phyloP scores from a whole-genome alignment of 1,284 basidiomycete genomes.

The Omphalotus olearius region DNA sequence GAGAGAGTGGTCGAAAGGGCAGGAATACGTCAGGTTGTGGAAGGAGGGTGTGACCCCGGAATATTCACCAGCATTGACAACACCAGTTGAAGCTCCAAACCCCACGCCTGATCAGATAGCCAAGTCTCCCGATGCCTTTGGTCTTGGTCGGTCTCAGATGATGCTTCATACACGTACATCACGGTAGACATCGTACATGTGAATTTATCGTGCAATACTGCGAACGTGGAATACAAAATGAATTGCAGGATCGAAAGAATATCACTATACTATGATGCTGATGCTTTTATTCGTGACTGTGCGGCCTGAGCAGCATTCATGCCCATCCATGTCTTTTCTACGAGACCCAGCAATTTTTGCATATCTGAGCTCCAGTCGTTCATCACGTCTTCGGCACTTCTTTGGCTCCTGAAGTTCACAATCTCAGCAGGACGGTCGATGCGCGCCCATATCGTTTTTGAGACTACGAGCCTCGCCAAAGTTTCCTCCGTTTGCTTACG shows the following conservation, averaged over 20 bases:
- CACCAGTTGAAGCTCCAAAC: slow-evolving; percentile 23
- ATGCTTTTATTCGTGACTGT: slow-evolving; percentile 46
- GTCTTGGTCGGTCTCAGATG: not conserved
- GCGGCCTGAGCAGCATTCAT: slow-evolving; percentile 84
- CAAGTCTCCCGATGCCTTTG: not conserved
- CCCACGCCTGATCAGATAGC: not conserved
- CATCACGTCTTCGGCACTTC: slow-evolving; percentile 84
- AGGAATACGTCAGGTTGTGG: slow-evolving; percentile 68
- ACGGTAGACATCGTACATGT: not conserved
- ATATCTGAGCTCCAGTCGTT: slow-evolving; percentile 98
- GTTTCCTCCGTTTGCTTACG: slow-evolving; percentile 82
- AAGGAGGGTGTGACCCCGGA: slow-evolving; percentile 62
- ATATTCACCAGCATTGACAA: slow-evolving; percentile 51
- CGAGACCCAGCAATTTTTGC: slow-evolving; percentile 78
- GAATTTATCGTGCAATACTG: not conserved
- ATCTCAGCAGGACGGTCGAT: slow-evolving; percentile 91
- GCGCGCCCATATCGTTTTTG: slow-evolving; percentile 89
- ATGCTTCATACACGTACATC: not conserved
- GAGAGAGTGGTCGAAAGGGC: slow-evolving; percentile 61
- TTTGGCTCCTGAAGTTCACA: slow-evolving; percentile 79
- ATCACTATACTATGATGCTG: not conserved
- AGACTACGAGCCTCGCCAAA: slow-evolving; percentile 86
- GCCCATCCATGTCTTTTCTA: slow-evolving; percentile 88
- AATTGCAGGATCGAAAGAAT: no score
- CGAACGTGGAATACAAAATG: not conserved